phyloP scores from a whole-genome alignment of 306 rosid species.

The Quillaja saponaria region DNA sequence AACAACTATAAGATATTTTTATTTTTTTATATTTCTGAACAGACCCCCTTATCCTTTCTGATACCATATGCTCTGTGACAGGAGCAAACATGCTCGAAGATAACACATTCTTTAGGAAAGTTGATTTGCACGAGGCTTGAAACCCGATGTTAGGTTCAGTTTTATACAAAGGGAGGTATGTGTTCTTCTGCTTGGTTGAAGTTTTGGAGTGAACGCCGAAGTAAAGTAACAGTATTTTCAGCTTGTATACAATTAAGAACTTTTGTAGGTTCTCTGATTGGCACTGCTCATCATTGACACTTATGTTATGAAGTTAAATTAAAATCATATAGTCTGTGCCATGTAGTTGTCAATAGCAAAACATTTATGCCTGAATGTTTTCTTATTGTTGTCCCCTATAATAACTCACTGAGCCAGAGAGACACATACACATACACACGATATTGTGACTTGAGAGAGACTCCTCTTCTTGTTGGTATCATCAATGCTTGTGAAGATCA shows the following conservation, averaged over 20 bases:
- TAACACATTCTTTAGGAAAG: conserved; percentile 8
- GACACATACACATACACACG: no score
- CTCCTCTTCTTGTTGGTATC: background rate
- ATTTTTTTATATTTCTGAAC: background rate
- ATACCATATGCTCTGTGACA: background rate
- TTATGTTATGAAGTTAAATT: no score
- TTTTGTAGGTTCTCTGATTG: background rate
- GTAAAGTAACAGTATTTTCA: background rate
- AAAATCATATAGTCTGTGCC: no score
- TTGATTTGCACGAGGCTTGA: conserved; percentile 1
- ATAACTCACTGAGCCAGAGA: no score
- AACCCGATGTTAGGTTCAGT: background rate
- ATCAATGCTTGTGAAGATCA: conserved; percentile 20
- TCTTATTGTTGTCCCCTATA: no score
- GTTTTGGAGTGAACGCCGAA: conserved; percentile 3
- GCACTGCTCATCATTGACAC: conserved; percentile 20
- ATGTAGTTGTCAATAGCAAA: background rate
- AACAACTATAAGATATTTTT: background rate
- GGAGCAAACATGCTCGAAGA: conserved; percentile 23
- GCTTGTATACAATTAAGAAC: background rate
- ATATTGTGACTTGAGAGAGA: conserved; percentile 3
- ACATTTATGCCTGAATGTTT: background rate
- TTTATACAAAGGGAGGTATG: background rate
- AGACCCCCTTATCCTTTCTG: conserved; percentile 4
- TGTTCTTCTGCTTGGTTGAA: background rate